Conservation (phyloP, 768 basidiomycete species). For the Psilocybe tampanensis region DNA sequence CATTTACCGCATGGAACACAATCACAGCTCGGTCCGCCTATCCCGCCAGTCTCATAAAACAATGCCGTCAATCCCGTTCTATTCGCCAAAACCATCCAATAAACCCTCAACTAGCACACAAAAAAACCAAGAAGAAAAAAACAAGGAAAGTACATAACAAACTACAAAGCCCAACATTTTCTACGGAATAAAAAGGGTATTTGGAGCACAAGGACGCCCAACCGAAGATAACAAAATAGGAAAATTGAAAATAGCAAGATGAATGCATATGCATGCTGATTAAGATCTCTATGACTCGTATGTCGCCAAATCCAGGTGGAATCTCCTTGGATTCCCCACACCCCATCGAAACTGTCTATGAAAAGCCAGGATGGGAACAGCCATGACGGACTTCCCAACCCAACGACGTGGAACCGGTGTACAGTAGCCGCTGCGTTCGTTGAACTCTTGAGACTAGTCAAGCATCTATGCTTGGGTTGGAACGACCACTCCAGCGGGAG, state of each 20-base stretch:
- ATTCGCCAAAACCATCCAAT: background rate
- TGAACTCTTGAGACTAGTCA: background rate
- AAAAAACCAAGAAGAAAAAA: background rate
- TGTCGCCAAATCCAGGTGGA: background rate
- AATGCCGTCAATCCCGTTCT: background rate
- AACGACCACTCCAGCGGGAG: background rate
- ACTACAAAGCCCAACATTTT: background rate
- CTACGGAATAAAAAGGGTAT: background rate
- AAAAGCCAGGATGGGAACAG: constrained; percentile 5
- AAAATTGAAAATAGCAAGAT: background rate
- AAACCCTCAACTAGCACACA: background rate
- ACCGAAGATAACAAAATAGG: background rate
- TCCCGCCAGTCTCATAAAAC: constrained; percentile 6
- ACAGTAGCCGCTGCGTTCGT: background rate
- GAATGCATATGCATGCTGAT: constrained; percentile 5
- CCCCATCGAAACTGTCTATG: constrained; percentile 8
- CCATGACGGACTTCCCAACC: constrained; percentile 1
- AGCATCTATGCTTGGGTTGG: constrained; percentile 1
- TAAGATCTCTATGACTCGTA: constrained; percentile 16
- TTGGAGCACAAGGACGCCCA: background rate
- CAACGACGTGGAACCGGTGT: background rate
- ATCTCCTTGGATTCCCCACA: constrained; percentile 1
- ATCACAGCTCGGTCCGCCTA: constrained; percentile 14
- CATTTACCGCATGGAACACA: constrained; percentile 16
- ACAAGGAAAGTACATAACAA: background rate